Conservation (phyloP, 805 yeast genomes). For the Metschnikowia sp. region DNA sequence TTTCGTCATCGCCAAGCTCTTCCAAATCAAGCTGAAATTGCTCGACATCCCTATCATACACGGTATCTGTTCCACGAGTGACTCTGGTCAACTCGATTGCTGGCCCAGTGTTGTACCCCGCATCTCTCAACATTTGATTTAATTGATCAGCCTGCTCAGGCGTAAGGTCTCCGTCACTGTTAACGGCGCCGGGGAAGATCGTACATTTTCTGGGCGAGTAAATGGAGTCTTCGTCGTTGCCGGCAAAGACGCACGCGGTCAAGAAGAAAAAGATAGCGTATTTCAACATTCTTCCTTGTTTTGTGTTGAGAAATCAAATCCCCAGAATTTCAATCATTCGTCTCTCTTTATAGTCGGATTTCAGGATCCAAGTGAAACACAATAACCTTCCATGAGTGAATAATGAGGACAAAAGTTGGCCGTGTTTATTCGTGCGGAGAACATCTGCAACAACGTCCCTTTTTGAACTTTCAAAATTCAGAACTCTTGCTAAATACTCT, state of each 20-base stretch:
- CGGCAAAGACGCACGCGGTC: background rate
- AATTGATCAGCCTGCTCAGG: background rate
- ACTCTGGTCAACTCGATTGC: background rate
- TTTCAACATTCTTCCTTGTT: background rate
- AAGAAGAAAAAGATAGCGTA: background rate
- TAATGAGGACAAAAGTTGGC: too few relatives aligned
- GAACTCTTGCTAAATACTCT: too few relatives aligned
- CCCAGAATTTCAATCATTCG: too few relatives aligned
- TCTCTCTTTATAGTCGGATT: too few relatives aligned
- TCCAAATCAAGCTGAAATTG: background rate
- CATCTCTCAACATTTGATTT: background rate
- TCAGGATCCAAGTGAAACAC: too few relatives aligned
- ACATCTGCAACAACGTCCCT: too few relatives aligned
- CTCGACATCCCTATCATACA: background rate
- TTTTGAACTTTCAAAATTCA: too few relatives aligned
- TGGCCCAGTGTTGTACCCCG: background rate
- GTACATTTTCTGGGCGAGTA: background rate
- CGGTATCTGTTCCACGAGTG: background rate
- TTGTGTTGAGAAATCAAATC: background rate
- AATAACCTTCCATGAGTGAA: too few relatives aligned
- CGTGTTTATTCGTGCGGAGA: too few relatives aligned
- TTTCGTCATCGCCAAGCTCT: background rate
- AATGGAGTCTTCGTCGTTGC: background rate
- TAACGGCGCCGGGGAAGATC: background rate
- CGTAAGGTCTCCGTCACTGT: background rate